phyloP scores from a whole-genome alignment of 306 rosid species.

The Gastrolobium bilobum region DNA sequence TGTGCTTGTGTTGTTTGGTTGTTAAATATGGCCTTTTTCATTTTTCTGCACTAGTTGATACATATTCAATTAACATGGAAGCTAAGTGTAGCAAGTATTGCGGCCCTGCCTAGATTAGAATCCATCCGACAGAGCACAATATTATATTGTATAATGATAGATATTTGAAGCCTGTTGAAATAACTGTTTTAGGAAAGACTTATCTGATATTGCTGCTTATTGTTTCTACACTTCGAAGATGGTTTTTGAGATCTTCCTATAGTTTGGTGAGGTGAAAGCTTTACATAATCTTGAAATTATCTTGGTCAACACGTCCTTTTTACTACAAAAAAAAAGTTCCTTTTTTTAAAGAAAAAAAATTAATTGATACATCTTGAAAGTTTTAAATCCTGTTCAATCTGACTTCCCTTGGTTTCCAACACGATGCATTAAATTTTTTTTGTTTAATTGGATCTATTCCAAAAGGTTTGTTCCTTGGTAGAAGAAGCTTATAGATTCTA shows the following conservation, averaged over 20 bases:
- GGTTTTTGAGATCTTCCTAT: conserved; percentile 10
- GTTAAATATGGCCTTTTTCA: conserved; percentile 12
- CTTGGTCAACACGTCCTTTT: neutral
- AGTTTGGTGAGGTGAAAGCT: conserved; percentile 8
- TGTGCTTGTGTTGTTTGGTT: conserved; percentile 31
- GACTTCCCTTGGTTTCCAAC: conserved; percentile 12
- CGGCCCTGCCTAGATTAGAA: conserved; percentile 14
- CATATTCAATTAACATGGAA: conserved; percentile 38
- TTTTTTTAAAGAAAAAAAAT: neutral
- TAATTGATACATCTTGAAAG: neutral
- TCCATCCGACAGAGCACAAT: neutral
- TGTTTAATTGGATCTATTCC: conserved; percentile 14
- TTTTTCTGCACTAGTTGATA: conserved; percentile 21
- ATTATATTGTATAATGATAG: neutral
- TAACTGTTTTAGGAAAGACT: neutral
- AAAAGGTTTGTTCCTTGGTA: neutral
- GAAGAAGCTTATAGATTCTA: neutral
- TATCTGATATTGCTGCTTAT: neutral
- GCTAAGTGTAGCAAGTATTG: conserved; percentile 11
- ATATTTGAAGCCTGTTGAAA: neutral
- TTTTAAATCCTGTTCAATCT: neutral
- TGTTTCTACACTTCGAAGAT: conserved; percentile 4
- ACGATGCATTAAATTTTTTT: neutral
- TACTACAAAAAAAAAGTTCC: neutral
- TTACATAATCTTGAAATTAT: neutral